Evolutionary conservation across 2,329 filamentous ascomycete genomes (phyloP).

Genomic region (Macrophomina tecta): DNA sequence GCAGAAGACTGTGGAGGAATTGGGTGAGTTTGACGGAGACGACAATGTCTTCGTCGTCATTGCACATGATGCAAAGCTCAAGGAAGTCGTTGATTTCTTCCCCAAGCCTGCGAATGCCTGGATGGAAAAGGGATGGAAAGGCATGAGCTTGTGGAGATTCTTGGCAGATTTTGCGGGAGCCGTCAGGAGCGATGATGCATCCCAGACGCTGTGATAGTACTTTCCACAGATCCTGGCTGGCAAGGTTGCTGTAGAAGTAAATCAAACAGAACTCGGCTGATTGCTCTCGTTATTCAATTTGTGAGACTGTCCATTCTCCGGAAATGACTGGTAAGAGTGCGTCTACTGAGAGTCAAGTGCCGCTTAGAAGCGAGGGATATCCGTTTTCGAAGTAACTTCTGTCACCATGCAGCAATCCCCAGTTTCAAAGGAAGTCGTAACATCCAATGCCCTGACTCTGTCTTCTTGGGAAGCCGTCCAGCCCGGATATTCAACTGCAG

Average conservation of each 20-base stretch:
- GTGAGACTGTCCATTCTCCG: too few relatives aligned
- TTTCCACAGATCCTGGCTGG: too few relatives aligned
- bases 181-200: neutral
- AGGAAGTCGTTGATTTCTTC: slow-evolving; percentile 36
- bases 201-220: too few relatives aligned
- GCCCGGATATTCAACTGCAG: slow-evolving; percentile 51
- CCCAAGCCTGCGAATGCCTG: slow-evolving; percentile 36
- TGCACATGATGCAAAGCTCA: slow-evolving; percentile 37
- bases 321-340: too few relatives aligned
- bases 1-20: slow-evolving; percentile 32
- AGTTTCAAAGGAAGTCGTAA: slow-evolving; percentile 62
- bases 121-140: slow-evolving; percentile 36
- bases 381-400: too few relatives aligned
- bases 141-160: slow-evolving; percentile 36
- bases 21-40: slow-evolving; percentile 36
- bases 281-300: too few relatives aligned
- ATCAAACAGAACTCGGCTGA: too few relatives aligned
- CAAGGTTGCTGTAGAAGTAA: too few relatives aligned
- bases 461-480: slow-evolving; percentile 39
- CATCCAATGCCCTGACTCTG: slow-evolving; percentile 24
- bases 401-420: neutral
- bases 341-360: too few relatives aligned
- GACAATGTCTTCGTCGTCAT: slow-evolving; percentile 37
- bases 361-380: too few relatives aligned
- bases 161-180: slow-evolving; percentile 29